phyloP scores from a whole-genome alignment of 768 basidiomycete genomes.

The Lactarius indigo region DNA sequence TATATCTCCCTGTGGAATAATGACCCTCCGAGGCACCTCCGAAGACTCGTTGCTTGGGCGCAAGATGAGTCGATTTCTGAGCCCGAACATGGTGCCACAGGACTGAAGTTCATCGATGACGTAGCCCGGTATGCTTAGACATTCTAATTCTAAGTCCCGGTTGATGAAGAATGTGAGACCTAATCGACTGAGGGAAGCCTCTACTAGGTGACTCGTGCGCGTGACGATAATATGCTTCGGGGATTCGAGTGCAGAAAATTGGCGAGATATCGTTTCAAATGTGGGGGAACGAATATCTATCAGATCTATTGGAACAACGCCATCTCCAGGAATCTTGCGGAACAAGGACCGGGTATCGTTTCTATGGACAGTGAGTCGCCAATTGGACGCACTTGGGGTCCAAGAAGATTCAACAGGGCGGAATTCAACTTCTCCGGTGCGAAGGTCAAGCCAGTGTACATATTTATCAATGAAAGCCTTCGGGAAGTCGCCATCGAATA shows the following conservation, averaged over 20 bases:
- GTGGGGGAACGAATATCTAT: neutral
- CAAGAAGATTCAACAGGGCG: conserved; percentile 33
- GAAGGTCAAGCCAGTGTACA: conserved; percentile 36
- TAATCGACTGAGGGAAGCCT: conserved; percentile 37
- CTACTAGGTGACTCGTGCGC: neutral
- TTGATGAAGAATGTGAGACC: conserved; percentile 40
- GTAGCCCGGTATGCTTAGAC: conserved; percentile 40
- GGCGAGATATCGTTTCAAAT: neutral
- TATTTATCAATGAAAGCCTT: neutral
- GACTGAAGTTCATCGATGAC: conserved; percentile 41
- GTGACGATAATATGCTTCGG: neutral
- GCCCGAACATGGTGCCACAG: conserved; percentile 43
- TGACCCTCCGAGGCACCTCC: neutral
- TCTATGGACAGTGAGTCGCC: conserved; percentile 22
- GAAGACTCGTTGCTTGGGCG: neutral
- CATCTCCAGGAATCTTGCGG: neutral
- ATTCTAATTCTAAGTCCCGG: conserved; percentile 33
- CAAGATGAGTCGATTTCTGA: conserved; percentile 33
- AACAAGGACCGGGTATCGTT: neutral
- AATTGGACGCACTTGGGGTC: conserved; percentile 31
- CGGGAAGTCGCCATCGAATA: conserved; percentile 34
- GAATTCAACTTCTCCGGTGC: conserved; percentile 30
- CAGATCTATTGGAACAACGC: neutral
- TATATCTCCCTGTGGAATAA: neutral
- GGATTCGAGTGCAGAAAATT: neutral